Base-by-base conservation (phyloP, 805 yeast species). In the Saccharomycopsis capsularis region DNA sequence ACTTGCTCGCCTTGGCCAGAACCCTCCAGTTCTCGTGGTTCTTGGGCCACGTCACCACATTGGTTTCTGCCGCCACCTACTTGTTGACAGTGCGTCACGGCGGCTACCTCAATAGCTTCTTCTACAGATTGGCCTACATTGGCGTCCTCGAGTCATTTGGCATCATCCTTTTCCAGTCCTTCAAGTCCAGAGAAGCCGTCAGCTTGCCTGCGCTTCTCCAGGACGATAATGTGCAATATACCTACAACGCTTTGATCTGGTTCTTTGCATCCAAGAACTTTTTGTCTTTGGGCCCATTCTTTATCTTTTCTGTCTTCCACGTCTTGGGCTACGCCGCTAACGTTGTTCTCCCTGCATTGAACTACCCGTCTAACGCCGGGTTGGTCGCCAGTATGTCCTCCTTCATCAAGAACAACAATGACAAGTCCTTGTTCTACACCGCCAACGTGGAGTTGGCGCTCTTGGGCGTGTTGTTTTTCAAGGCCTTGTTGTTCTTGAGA, bases 1-100 rank as follows among this genome's bases (percentile, higher is more conserved):
- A 46, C 15, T 50, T 50, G 41, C 5, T 46, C 21, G 53, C 50
- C 11, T 25, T 50, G 16, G 37, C 53, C 7, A 50, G 46, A 64
- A 71, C 81, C 15, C 63, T 76, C 49, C 90, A 86, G 64, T 84
- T 85, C 57, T 80, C 78, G 3, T 89, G 95, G 96, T 85, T 85
- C 63, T 59, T 62, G 11, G 82, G 84, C 41, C 85, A 81, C 56
- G 63, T 68, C n/a, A 55, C 67, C 42, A 78, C 78, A 3, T 62
- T 79, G 19, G 24, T 65, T 9, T 69, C 69, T 44, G 63, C 68
- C n/a, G 38, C 65, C 7, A 54, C 69, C 44, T 79, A 71, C 55
- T 55, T 66, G 25, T 57, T 67, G 22, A 62, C 71, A 3, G 62
- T 22, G 19, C 40, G 55, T 54, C 60, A 58, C 40, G 53, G 52